phyloP scores from a whole-genome alignment of 371 early-diverging fungal genomes.

The Apophysomyces trapeziformis region DNA sequence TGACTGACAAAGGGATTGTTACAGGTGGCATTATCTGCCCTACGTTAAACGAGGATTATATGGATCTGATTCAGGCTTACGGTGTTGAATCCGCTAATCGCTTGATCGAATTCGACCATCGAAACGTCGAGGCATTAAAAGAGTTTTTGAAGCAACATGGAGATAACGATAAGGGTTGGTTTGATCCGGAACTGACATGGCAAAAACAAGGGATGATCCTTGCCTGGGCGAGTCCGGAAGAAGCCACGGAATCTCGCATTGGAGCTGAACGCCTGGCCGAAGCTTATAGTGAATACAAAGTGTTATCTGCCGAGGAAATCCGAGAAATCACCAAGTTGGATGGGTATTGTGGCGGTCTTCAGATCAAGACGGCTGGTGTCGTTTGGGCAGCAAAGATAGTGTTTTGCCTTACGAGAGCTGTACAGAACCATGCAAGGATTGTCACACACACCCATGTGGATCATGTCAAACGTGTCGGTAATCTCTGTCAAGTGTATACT shows the following conservation, averaged over 20 bases:
- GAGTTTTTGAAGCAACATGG: constrained; percentile 30
- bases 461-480: constrained; percentile 9
- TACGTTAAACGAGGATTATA: constrained; percentile 41
- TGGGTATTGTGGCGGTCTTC: constrained; percentile 43
- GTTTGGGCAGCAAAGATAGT: constrained; percentile 53
- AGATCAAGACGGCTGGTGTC: constrained; percentile 33
- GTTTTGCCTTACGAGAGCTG: constrained; percentile 35
- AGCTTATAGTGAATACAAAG: constrained; percentile 13
- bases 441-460: constrained; percentile 24
- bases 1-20: not conserved
- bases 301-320: constrained; percentile 21
- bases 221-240: constrained; percentile 32
- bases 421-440: constrained; percentile 22
- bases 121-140: constrained; percentile 33
- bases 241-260: constrained; percentile 24
- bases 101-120: constrained; percentile 42
- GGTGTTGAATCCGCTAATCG: constrained; percentile 33
- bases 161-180: constrained; percentile 30
- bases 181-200: constrained; percentile 42
- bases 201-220: constrained; percentile 43
- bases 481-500: constrained; percentile 21
- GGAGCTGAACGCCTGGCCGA: constrained; percentile 28
- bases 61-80: constrained; percentile 22
- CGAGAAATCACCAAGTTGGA: constrained; percentile 29
- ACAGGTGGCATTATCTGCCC: constrained; percentile 55